Conservation (phyloP, 495 filamentous ascomycete species). For the Alectoria sarmentosa region DNA sequence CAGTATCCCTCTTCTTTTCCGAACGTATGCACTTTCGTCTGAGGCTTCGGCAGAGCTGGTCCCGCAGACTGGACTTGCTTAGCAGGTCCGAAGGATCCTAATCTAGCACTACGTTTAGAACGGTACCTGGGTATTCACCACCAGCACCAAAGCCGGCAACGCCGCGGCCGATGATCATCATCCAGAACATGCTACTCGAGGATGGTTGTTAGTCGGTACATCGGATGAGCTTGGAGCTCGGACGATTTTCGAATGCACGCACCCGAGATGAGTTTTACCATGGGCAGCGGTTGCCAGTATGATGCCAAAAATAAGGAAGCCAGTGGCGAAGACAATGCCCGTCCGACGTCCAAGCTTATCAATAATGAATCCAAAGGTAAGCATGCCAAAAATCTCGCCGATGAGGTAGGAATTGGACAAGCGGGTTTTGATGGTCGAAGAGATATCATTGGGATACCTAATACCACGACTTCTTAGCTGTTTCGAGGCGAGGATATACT, state of each 20-base stretch:
- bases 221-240: too few species aligned
- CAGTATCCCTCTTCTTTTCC: conserved; percentile 3
- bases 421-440: background rate
- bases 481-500: background rate
- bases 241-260: too few species aligned
- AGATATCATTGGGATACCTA: conserved; percentile 6
- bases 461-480: background rate
- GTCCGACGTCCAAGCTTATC: conserved; percentile 7
- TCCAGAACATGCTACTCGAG: too few species aligned
- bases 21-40: conserved; percentile 3
- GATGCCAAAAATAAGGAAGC: too few species aligned
- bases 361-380: too few species aligned
- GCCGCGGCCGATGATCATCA: too few species aligned
- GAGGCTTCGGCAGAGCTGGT: conserved; percentile 12
- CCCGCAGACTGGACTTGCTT: background rate
- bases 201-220: too few species aligned
- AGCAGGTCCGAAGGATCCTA: background rate
- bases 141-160: conserved; percentile 42
- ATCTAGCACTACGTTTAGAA: background rate
- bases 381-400: conserved; percentile 11
- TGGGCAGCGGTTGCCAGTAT: too few species aligned
- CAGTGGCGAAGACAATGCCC: too few species aligned
- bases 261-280: too few species aligned
- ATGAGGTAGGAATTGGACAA: background rate
- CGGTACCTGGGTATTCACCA: conserved; percentile 6